Conservation (phyloP, 208 protist genomes). For the Leishmania arabica region DNA sequence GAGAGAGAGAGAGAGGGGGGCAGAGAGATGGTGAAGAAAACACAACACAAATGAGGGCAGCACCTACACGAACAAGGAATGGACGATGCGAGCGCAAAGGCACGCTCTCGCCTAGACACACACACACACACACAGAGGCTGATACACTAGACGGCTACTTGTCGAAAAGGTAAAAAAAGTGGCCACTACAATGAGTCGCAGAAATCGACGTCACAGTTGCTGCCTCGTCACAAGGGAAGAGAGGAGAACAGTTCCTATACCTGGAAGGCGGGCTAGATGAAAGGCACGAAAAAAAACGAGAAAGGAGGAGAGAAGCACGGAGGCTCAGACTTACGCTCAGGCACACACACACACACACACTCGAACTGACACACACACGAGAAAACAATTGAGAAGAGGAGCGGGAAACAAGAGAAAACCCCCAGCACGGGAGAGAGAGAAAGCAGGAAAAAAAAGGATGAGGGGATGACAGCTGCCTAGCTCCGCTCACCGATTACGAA, state of each 20-base stretch:
- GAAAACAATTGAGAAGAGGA: not conserved
- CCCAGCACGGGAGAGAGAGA: conserved; percentile 2
- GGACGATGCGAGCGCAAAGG: not conserved
- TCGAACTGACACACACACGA: not conserved
- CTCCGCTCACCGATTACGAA: not conserved
- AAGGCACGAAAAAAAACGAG: not conserved
- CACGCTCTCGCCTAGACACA: not conserved
- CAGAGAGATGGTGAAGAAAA: not conserved
- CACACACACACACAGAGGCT: not conserved
- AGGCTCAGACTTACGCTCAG: not conserved
- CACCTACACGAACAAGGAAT: not conserved
- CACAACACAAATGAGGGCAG: not conserved
- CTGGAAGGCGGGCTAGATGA: not conserved
- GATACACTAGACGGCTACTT: not conserved
- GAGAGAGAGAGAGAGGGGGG: not conserved
- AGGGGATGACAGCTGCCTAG: not conserved
- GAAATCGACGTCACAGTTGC: not conserved
- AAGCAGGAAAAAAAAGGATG: not conserved
- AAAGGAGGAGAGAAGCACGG: not conserved
- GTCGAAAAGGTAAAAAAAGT: not conserved
- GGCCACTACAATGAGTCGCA: not conserved
- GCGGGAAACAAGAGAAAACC: not conserved
- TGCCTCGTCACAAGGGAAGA: not conserved
- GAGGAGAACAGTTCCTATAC: not conserved
- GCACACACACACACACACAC: conserved; percentile 1